Evolutionary conservation across 2,329 filamentous ascomycete genomes (phyloP), one percentile per base, ranked within the genome.

Genomic region (Talaromyces sp.): DNA sequence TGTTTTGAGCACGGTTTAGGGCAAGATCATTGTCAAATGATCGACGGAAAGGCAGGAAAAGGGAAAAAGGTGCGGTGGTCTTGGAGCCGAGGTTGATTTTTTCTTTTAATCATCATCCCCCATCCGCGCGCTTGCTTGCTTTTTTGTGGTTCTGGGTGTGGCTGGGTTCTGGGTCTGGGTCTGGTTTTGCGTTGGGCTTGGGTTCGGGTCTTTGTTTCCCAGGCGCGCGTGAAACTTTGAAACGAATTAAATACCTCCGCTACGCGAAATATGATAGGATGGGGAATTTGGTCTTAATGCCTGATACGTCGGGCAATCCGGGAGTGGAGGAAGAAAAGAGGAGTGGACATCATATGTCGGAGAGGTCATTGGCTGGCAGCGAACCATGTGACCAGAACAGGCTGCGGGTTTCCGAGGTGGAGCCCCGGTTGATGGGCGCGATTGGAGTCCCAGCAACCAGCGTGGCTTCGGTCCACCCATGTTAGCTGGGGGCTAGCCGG

Each of bases 381-480:
- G 19, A 42, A 62, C 47, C 60, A 62, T 62, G 60, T 62, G 60
- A 62, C 60, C 60, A 39, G 42, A 59, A 25, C 60, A n/a, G 60
- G 39, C 56, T 62, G 60, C 60, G 60, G 60, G 60, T 58, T 62
- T 59, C 60, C 60, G 60, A 54, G 32, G 60, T 56, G 60, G 60
- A 44, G 42, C 60, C 32, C 30, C 39, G 17, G 11, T 17, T 25
- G 36, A 1, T 11, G n/a, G 52, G 17, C 52, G 42, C 11, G 56
- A 62, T 62, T 62, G 60, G 60, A 62, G 52, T 62, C 60, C 60
- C 60, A 62, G 57, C 27, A 62, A 62, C 57, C 57, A 53, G 60
- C 60, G 57, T 62, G 60, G 60, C 60, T 62, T 55, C 60, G 60
- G 60, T 62, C 60, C 60, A 56, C 56, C 55, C 60, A 62, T 51